These are phyloP conservation scores for Caloboletus inedulis DNA, from an alignment of 1,284 basidiomycete genomes.

Conservation along the genomic window DNA sequence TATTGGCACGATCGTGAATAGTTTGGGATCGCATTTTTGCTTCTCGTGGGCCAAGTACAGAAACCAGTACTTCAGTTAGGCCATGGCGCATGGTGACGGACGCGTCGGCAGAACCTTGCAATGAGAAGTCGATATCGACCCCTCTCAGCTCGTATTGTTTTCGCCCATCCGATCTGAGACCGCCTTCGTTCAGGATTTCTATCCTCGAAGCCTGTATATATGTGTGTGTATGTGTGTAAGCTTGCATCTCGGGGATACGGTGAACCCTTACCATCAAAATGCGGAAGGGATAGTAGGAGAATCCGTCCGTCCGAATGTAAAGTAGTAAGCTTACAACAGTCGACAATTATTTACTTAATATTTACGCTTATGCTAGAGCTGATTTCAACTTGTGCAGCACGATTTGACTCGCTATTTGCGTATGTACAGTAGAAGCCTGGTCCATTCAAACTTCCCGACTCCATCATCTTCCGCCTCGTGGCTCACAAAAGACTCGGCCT, in stretches of 20 bases:
- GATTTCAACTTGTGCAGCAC: neutral
- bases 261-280: slow-evolving; percentile 16
- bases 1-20: slow-evolving; percentile 76
- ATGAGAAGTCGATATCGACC: slow-evolving; percentile 73
- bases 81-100: slow-evolving; percentile 85
- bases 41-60: slow-evolving; percentile 91
- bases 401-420: neutral
- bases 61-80: slow-evolving; percentile 82
- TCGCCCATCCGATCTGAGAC: slow-evolving; percentile 87
- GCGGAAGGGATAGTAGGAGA: neutral
- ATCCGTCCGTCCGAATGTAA: neutral
- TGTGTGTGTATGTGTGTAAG: neutral
- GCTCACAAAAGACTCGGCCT: neutral
- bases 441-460: neutral
- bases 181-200: slow-evolving; percentile 88
- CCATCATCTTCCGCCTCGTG: neutral
- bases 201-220: slow-evolving; percentile 63
- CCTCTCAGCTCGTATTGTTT: slow-evolving; percentile 88
- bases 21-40: slow-evolving; percentile 72
- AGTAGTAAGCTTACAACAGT: neutral
- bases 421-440: neutral
- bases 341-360: no score
- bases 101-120: slow-evolving; percentile 81
- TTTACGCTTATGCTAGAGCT: neutral
- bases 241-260: neutral